Base-by-base conservation (phyloP, 2,329 filamentous ascomycete species). In the Monosporascus sp. region DNA sequence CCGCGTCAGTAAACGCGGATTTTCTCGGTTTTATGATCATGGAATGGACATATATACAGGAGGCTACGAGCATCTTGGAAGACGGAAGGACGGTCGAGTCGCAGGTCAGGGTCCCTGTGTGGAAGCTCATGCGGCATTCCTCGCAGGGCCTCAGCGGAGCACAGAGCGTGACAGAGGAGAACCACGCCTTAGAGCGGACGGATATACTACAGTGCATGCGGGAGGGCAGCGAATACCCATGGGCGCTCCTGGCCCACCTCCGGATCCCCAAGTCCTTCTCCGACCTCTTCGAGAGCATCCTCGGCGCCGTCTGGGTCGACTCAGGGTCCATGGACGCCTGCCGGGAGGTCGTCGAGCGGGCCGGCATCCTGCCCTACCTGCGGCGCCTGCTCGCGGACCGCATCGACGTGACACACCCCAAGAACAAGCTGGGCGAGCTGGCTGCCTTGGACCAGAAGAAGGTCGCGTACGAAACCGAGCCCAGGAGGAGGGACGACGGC, bases 231-330 rank as follows among this genome's bases (percentile, higher is more conserved):
- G 68, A 73, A 17, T 95, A 92, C 63, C 94, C 93, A 0, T 97
- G 93, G 93, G 75, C 81, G 1, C 69, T 84, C 0, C 80, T 97
- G 1, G 76, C 84, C 0, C 76, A 80, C 0, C 74, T 95, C 1
- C 76, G 79, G 15, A 78, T 85, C 0, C 82, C 82, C 17, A 97
- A 97, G 65, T 88, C 89, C 68, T 87, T 88, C 69, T 93, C 88
- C 0, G 92, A 97, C 67, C 72, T 97, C 7, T 76, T 97, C 9
- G 93, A 97, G 72, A 82, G 83, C 35, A 67, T 95, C 0, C 70
- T 97, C 0, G 93, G 89, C 0, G 92, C 91, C 0, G 78, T 97
- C 0, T 97, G 88, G 76, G 75, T 96, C 20, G 94, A 97, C 67
- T 88, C 78, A 0, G 88, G 87, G 0, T 77, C 80, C 1, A 65